These are phyloP conservation scores for Lipomyces chichibuensis DNA, from an alignment of 805 yeast genomes.

Conservation along the genomic window DNA sequence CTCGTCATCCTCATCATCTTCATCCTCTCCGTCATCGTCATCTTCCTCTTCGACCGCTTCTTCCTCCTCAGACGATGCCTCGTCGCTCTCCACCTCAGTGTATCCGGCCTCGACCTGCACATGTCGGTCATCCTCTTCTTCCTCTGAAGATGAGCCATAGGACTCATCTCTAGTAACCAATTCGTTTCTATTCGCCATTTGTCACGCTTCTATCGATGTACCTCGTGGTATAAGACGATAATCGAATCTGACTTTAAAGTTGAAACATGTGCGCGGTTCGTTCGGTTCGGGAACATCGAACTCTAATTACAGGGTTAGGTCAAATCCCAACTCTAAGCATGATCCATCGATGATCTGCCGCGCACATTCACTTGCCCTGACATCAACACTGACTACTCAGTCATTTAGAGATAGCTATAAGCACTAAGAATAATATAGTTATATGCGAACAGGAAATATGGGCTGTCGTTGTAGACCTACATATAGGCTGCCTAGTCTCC, in stretches of 20 bases:
- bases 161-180: conserved; percentile 28
- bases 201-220: background rate
- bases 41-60: conserved; percentile 16
- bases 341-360: too few relatives aligned
- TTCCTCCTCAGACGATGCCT: conserved; percentile 17
- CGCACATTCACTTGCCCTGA: too few relatives aligned
- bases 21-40: conserved; percentile 34
- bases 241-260: background rate
- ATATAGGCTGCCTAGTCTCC: too few relatives aligned
- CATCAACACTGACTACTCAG: too few relatives aligned
- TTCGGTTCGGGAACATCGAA: too few relatives aligned
- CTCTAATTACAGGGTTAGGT: background rate
- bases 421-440: too few relatives aligned
- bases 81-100: conserved; percentile 19
- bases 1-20: conserved; percentile 35
- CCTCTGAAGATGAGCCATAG: conserved; percentile 28
- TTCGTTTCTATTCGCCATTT: conserved; percentile 15
- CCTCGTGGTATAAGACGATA: background rate
- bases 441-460: too few relatives aligned
- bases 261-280: too few relatives aligned
- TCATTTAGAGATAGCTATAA: too few relatives aligned
- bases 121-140: conserved; percentile 24
- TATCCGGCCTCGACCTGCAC: conserved; percentile 28
- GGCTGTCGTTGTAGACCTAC: too few relatives aligned
- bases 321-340: too few relatives aligned